These are phyloP conservation scores for Blastosporella zonata DNA, from an alignment of 1,284 basidiomycete genomes.

Conservation along the genomic window DNA sequence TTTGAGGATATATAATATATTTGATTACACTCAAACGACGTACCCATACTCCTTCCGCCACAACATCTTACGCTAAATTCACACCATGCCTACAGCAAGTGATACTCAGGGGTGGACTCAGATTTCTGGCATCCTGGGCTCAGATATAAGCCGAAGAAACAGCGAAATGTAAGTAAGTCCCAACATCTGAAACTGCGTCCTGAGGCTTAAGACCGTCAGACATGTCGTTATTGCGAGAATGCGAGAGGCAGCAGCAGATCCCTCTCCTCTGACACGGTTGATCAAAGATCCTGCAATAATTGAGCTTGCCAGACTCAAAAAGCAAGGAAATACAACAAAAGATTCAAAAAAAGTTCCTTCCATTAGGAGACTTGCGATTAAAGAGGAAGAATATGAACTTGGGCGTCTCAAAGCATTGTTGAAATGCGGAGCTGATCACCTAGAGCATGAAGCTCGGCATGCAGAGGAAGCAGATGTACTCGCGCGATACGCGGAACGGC, in stretches of 20 bases:
- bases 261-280: constrained; percentile 30
- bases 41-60: not conserved
- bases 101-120: not conserved
- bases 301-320: constrained; percentile 16
- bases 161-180: constrained; percentile 11
- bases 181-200: no score
- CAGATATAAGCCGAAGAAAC: constrained; percentile 4
- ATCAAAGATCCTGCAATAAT: constrained; percentile 28
- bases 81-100: not conserved
- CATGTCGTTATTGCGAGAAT: constrained; percentile 28
- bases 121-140: constrained; percentile 2
- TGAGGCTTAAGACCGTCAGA: not conserved
- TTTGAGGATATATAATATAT: no score
- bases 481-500: constrained; percentile 51
- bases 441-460: constrained; percentile 55
- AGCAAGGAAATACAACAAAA: constrained; percentile 17
- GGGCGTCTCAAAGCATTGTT: constrained; percentile 55
- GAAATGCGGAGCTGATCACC: constrained; percentile 47
- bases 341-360: constrained; percentile 27
- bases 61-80: not conserved
- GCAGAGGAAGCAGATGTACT: constrained; percentile 50
- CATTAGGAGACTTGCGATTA: constrained; percentile 35
- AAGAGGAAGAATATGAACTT: constrained; percentile 62
- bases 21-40: no score
- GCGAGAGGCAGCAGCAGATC: constrained; percentile 30